Evolutionary conservation across 768 basidiomycete species (phyloP).

Genomic region (Phylloporus sp.): DNA sequence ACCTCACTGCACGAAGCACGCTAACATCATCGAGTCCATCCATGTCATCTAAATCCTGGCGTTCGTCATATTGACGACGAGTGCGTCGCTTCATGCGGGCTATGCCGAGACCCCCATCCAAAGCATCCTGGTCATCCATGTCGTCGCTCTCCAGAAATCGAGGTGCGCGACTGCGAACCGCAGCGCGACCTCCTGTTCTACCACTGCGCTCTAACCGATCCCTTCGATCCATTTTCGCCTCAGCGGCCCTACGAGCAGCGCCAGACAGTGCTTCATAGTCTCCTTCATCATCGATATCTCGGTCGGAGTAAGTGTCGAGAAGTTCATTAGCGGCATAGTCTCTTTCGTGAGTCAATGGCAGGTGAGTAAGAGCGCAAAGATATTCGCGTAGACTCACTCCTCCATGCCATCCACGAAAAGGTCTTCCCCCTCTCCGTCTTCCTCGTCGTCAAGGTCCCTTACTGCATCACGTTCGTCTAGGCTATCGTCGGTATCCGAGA

Average conservation of each 20-base stretch:
- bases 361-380: conserved; percentile 7
- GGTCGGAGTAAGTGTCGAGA: conserved; percentile 84
- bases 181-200: conserved; percentile 65
- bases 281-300: conserved; percentile 79
- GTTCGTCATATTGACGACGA: conserved; percentile 90
- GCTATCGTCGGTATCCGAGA: conserved; percentile 84
- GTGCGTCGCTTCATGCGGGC: conserved; percentile 76
- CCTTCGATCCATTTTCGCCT: conserved; percentile 81
- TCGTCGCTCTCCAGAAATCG: conserved; percentile 84
- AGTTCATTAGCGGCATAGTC: conserved; percentile 83
- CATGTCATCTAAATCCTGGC: conserved; percentile 83
- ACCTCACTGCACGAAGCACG: conserved; percentile 5
- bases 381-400: conserved; percentile 44
- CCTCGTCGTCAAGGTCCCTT: conserved; percentile 58
- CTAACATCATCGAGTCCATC: conserved; percentile 84
- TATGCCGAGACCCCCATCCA: conserved; percentile 60
- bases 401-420: conserved; percentile 80
- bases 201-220: conserved; percentile 72
- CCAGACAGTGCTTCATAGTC: conserved; percentile 64
- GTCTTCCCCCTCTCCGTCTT: conserved; percentile 87
- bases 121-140: conserved; percentile 67
- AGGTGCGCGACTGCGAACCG: conserved; percentile 75
- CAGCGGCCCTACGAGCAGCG: conserved; percentile 73
- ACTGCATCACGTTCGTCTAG: conserved; percentile 66
- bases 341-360: conserved; percentile 32